Evolutionary conservation across 2,329 filamentous ascomycete genomes (phyloP), one percentile per base, ranked within the genome.

Genomic region (Neophaeococcomyces aloes): DNA sequence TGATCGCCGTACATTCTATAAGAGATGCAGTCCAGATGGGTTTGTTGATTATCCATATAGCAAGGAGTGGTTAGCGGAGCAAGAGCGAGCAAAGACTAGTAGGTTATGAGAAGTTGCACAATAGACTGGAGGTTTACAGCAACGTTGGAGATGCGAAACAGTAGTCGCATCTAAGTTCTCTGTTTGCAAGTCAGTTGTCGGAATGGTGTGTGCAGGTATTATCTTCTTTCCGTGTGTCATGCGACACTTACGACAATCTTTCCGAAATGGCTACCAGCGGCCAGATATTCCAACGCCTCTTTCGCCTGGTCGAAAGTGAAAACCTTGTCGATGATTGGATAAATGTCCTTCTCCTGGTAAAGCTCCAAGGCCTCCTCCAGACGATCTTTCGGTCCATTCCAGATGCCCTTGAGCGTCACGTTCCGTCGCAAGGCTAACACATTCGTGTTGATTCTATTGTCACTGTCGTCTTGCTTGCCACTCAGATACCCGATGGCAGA

Each of bases 351-450:
- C 41, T 47, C 47, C 40, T 63, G 58, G 60, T 61, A 49, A 64
- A 65, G 60, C 37, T 13, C 34, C 6, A 52, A 27, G 58, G 64
- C 59, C 43, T 65, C 61, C 49, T 65, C 61, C 29, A 65, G 72
- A 31, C 69, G 62, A 48, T 76, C 73, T 49, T 68, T 69, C 0
- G 79, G 76, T 0, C 79, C 79, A 57, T 81, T 81, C 21, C 81
- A 53, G 5, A 82, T 71, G 0, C 79, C 72, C 57, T 73, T 74
- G 6, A 76, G 54, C 1, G 71, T 75, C 1, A 74, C 68, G 32
- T 67, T 75, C 17, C 69, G 61, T 48, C 64, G 61, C 34, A 75
- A 52, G 2, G 70, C 67, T 14, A 75, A 61, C 21, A 82, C 61
- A 52, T 81, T 82, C 11, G 78, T 71, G 49, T 80, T 79, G 6